These are phyloP conservation scores for Mucor sp. DNA, from an alignment of 371 early-diverging fungal genomes.

Conservation along the genomic window DNA sequence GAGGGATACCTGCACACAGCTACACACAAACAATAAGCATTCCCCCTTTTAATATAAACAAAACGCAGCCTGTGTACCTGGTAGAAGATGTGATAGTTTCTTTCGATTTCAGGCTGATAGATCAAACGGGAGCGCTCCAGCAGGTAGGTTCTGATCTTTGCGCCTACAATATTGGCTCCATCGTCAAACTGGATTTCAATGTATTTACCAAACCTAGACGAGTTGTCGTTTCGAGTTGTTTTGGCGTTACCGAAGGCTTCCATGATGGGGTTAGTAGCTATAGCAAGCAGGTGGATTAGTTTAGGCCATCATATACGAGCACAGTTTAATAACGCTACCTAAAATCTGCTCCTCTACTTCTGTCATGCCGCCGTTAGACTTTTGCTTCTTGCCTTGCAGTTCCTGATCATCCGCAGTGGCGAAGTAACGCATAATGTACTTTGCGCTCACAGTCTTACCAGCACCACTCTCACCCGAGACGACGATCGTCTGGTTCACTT, in stretches of 20 bases:
- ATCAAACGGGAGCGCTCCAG: conserved; percentile 97
- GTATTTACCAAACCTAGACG: conserved; percentile 98
- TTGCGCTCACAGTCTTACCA: conserved; percentile 96
- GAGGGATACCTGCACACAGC: conserved; percentile 81
- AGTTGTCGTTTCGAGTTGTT: conserved; percentile 98
- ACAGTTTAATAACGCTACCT: conserved; percentile 27
- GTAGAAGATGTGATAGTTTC: conserved; percentile 99
- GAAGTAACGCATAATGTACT: conserved; percentile 98
- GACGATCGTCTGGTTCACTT: conserved; percentile 96
- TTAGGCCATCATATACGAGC: neutral
- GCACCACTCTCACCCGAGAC: conserved; percentile 98
- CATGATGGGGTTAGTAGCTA: conserved; percentile 95
- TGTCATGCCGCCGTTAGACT: conserved; percentile 62
- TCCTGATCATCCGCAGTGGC: conserved; percentile 85
- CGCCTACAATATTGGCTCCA: conserved; percentile 88
- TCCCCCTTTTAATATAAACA: neutral
- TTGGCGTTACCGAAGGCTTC: conserved; percentile 99
- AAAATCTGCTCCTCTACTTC: conserved; percentile 83
- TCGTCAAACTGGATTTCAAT: conserved; percentile 90
- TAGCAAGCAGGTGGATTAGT: neutral
- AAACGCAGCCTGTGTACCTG: conserved; percentile 48
- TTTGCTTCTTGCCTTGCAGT: conserved; percentile 35
- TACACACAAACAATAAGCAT: neutral
- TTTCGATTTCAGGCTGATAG: conserved; percentile 89
- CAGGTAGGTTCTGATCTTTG: conserved; percentile 95